Evolutionary conservation across 352 stramenopile species (phyloP).

Genomic region (Phytopythium kandeliae): DNA sequence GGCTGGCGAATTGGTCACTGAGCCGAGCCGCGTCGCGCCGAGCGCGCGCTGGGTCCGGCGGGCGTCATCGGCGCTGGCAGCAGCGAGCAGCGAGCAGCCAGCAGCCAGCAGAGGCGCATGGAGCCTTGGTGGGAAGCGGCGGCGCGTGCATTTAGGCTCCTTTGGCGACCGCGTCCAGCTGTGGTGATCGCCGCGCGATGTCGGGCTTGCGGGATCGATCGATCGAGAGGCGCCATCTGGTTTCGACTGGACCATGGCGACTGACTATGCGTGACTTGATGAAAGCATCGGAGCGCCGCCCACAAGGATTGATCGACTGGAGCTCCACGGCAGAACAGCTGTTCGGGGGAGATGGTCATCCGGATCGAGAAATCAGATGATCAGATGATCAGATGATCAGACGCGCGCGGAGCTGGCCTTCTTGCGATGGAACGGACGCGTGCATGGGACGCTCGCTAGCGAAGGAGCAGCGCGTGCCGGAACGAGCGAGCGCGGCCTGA

Average conservation of each 20-base stretch:
- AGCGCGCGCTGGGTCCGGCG: neutral
- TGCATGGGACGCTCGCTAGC: too few relatives aligned
- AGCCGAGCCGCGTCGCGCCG: neutral
- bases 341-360: too few relatives aligned
- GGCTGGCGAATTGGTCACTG: neutral
- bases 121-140: too few relatives aligned
- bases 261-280: neutral
- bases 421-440: too few relatives aligned
- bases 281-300: neutral
- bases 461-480: too few relatives aligned
- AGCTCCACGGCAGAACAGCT: neutral
- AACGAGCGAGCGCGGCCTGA: too few relatives aligned
- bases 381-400: too few relatives aligned
- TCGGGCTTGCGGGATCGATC: too few relatives aligned
- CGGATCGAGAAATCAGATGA: neutral
- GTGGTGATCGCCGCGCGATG: too few relatives aligned
- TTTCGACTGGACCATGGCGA: neutral
- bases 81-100: too few relatives aligned
- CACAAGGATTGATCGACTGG: neutral
- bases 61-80: neutral
- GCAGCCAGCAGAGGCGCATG: too few relatives aligned
- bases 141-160: conserved; percentile 5
- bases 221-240: neutral
- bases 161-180: neutral
- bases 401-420: too few relatives aligned